Percentiles rank a stretch among this genome's conserved stretches.
phyloP scores from a whole-genome alignment of 495 filamentous ascomycete genomes.

The Filosporella fistucella region DNA sequence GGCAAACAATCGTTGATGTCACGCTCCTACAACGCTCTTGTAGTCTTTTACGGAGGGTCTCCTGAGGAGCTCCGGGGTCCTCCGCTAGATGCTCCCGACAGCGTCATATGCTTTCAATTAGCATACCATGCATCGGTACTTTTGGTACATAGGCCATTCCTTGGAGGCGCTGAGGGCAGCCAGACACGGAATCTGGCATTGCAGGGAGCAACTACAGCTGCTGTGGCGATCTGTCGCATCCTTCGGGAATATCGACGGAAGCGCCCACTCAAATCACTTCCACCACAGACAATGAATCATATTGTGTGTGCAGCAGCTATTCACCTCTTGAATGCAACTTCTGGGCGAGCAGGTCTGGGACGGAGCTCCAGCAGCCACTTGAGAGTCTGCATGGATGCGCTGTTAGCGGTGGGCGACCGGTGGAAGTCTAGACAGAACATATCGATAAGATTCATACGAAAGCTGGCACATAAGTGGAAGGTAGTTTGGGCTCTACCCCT shows the following conservation, averaged over 20 bases:
- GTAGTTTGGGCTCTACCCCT: slow-evolving; percentile 9
- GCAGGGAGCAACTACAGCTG: not conserved
- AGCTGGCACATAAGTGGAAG: slow-evolving; percentile 3
- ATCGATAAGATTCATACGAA: not conserved
- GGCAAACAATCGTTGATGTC: not conserved
- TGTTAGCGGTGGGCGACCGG: not conserved
- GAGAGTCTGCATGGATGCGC: not conserved
- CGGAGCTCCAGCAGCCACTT: not conserved
- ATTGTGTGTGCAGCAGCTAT: slow-evolving; percentile 2
- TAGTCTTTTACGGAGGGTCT: too few species aligned
- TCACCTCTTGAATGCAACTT: slow-evolving; percentile 6
- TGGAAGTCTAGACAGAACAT: not conserved
- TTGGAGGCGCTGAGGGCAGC: not conserved
- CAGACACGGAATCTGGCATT: not conserved
- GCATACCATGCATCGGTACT: slow-evolving; percentile 3
- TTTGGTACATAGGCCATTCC: slow-evolving; percentile 1
- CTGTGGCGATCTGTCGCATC: not conserved
- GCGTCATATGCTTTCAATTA: not conserved
- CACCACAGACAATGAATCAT: slow-evolving; percentile 1
- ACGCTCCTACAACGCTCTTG: not conserved
- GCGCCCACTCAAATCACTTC: not conserved
- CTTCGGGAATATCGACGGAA: not conserved
- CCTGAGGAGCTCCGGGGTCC: too few species aligned
- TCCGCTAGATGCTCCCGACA: not conserved
- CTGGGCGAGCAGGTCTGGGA: not conserved